Percentiles rank a stretch among this genome's conserved stretches.
phyloP scores from a whole-genome alignment of 2,329 filamentous ascomycete genomes.

The Pestalotiopsis sp. region DNA sequence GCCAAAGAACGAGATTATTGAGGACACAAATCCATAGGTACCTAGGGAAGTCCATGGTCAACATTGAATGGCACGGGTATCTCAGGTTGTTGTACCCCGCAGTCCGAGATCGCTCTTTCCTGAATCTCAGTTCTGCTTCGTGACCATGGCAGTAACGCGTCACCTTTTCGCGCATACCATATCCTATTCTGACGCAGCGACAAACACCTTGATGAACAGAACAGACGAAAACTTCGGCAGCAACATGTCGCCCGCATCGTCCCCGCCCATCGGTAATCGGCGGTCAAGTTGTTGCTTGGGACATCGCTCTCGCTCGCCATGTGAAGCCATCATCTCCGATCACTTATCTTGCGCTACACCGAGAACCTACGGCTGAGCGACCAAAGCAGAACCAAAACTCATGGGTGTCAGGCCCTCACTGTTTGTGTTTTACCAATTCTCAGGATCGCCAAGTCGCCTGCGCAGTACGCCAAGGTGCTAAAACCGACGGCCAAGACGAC shows the following conservation, averaged over 20 bases:
- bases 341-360: background rate
- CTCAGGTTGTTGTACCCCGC: too few relatives aligned
- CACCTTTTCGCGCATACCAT: too few relatives aligned
- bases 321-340: slow-evolving; percentile 2
- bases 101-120: too few relatives aligned
- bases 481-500: slow-evolving; percentile 4
- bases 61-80: too few relatives aligned
- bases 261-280: slow-evolving; percentile 6
- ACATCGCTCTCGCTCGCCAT: background rate
- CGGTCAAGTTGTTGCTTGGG: background rate
- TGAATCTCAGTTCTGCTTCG: too few relatives aligned
- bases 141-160: too few relatives aligned
- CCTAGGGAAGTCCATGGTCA: too few relatives aligned
- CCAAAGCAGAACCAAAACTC: background rate
- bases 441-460: slow-evolving; percentile 4
- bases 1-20: too few relatives aligned
- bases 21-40: too few relatives aligned
- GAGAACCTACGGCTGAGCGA: background rate
- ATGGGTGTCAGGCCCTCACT: background rate
- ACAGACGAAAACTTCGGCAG: too few relatives aligned
- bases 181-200: too few relatives aligned
- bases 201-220: too few relatives aligned
- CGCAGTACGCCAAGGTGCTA: slow-evolving; percentile 6
- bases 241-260: background rate
- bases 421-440: background rate